Conservation (phyloP, 148 eudicot species). For the Arctostaphylos glauca region DNA sequence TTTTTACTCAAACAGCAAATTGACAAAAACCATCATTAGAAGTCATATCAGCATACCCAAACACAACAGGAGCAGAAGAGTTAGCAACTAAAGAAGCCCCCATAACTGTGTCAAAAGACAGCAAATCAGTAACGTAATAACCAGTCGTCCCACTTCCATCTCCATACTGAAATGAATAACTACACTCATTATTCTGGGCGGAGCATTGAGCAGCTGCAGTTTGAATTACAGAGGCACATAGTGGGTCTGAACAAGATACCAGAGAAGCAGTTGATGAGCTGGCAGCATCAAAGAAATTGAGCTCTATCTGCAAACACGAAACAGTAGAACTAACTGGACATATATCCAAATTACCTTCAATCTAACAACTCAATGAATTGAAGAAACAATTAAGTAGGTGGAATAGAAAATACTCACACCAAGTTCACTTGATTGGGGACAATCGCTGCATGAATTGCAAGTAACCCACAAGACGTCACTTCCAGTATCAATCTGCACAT, state of each 20-base stretch:
- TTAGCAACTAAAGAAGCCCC: constrained; percentile 62
- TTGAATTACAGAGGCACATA: constrained; percentile 62
- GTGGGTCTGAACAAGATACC: constrained; percentile 73
- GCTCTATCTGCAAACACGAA: constrained; percentile 58
- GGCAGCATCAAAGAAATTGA: constrained; percentile 67
- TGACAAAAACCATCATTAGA: neutral
- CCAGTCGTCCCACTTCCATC: constrained; percentile 97
- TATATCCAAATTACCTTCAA: neutral
- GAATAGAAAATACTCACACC: constrained; percentile 59
- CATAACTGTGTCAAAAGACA: constrained; percentile 68
- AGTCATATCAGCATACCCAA: constrained; percentile 56
- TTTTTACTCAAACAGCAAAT: neutral
- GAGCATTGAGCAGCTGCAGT: constrained; percentile 61
- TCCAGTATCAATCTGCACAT: constrained; percentile 98
- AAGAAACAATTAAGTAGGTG: neutral
- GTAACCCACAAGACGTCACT: constrained; percentile 94
- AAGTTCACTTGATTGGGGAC: constrained; percentile 82
- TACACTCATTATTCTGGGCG: constrained; percentile 59
- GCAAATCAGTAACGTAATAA: constrained; percentile 67
- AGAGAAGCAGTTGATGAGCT: constrained; percentile 66
- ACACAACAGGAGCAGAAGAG: constrained; percentile 78
- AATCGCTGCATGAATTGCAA: constrained; percentile 74
- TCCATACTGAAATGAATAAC: constrained; percentile 72
- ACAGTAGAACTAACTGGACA: neutral
- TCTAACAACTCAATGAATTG: neutral